A percentile compares a stretch with the other conserved stretches of the same genome.
These are phyloP conservation scores for Penicillium sp. DNA, from an alignment of 2,329 filamentous ascomycete species.

Conservation along the genomic window DNA sequence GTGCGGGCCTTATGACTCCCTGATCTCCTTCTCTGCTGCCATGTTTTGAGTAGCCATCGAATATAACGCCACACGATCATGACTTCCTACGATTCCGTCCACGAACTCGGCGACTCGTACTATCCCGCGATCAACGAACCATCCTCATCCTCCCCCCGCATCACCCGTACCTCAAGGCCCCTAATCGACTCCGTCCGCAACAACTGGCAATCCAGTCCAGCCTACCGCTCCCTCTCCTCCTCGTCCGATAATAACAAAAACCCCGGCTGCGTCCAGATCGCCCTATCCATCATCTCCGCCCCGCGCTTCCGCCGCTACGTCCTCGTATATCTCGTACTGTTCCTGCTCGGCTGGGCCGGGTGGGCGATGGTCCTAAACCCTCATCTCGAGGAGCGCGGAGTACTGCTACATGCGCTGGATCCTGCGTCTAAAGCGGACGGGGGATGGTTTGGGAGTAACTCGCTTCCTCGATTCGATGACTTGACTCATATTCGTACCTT, in stretches of 20 bases:
- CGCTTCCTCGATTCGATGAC: constrained; percentile 55
- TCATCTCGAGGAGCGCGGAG: constrained; percentile 39
- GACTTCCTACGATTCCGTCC: constrained; percentile 29
- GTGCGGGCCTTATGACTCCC: not conserved
- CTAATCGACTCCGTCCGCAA: constrained; percentile 49
- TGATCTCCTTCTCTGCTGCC: not conserved
- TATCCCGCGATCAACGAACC: constrained; percentile 21
- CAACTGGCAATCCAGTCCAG: constrained; percentile 42
- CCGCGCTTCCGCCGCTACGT: constrained; percentile 51
- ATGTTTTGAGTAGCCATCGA: not conserved
- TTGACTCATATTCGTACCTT: constrained; percentile 59
- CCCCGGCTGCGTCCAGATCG: constrained; percentile 35
- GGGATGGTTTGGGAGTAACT: constrained; percentile 56
- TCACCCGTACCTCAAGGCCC: constrained; percentile 35
- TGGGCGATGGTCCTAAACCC: constrained; percentile 45
- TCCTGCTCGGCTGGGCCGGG: constrained; percentile 39
- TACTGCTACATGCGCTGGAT: constrained; percentile 42
- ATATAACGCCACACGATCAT: constrained; percentile 8
- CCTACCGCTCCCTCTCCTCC: constrained; percentile 30
- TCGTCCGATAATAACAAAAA: constrained; percentile 28
- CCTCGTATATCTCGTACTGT: constrained; percentile 42
- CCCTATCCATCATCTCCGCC: constrained; percentile 43
- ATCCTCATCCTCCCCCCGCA: constrained; percentile 20
- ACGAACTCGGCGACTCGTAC: constrained; percentile 36
- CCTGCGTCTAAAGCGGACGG: constrained; percentile 36